These are phyloP conservation scores for Phialophora verrucosa DNA, from an alignment of 2,329 filamentous ascomycete species.

Conservation along the genomic window DNA sequence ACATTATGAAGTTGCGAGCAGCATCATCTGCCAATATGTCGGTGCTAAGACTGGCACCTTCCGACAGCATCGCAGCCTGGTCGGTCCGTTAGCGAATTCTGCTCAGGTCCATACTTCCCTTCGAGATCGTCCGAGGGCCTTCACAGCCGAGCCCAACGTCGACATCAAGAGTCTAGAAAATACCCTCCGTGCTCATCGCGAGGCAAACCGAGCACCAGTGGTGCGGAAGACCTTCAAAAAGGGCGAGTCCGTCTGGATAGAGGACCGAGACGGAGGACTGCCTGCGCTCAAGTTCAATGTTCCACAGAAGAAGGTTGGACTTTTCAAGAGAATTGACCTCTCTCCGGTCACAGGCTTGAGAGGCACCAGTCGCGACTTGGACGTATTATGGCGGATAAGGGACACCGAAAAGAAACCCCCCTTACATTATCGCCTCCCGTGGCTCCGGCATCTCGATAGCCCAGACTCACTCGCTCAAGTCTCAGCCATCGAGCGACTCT, in stretches of 20 bases:
- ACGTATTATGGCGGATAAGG: slow-evolving; percentile 29
- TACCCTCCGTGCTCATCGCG: slow-evolving; percentile 47
- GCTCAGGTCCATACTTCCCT: not conserved
- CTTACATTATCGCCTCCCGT: slow-evolving; percentile 26
- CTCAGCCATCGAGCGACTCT: slow-evolving; percentile 41
- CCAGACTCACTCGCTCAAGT: not conserved
- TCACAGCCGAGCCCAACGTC: slow-evolving; percentile 34
- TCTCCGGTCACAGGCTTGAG: slow-evolving; percentile 12
- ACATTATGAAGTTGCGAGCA: slow-evolving; percentile 19
- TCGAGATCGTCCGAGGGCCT: not conserved
- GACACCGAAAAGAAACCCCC: slow-evolving; percentile 13
- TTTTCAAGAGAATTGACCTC: slow-evolving; percentile 14
- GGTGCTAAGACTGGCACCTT: not conserved
- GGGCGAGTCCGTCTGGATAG: slow-evolving; percentile 5
- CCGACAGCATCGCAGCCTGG: slow-evolving; percentile 6
- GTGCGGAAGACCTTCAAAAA: slow-evolving; percentile 36
- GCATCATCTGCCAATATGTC: not conserved
- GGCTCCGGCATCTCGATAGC: slow-evolving; percentile 22
- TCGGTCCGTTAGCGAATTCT: not conserved
- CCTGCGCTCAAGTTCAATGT: slow-evolving; percentile 3
- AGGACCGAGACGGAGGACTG: slow-evolving; percentile 1
- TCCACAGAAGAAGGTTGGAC: not conserved
- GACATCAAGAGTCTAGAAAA: slow-evolving; percentile 41
- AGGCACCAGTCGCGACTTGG: slow-evolving; percentile 26
- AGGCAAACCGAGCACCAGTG: slow-evolving; percentile 42